These are phyloP conservation scores for Plasmopara viticola DNA, from an alignment of 352 stramenopile genomes.

Conservation along the genomic window DNA sequence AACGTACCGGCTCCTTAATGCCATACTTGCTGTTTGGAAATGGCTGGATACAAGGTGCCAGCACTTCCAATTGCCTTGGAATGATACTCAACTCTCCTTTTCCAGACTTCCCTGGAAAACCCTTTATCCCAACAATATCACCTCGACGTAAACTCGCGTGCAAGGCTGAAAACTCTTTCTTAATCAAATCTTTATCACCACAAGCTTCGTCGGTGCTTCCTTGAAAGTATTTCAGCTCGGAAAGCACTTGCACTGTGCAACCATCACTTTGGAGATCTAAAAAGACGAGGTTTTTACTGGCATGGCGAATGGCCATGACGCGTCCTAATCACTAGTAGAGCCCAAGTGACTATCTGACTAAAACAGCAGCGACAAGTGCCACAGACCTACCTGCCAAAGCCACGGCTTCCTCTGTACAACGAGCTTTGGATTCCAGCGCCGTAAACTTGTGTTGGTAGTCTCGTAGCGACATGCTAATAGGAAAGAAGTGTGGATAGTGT, in stretches of 20 bases:
- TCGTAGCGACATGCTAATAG: conserved; percentile 54
- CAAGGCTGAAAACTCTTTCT: conserved; percentile 50
- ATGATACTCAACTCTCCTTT: conserved; percentile 85
- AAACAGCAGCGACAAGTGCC: not conserved
- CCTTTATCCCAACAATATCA: conserved; percentile 73
- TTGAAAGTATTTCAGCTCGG: conserved; percentile 69
- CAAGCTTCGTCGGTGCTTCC: conserved; percentile 20
- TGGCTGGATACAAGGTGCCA: conserved; percentile 92
- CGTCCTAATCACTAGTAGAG: conserved; percentile 26
- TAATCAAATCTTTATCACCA: conserved; percentile 24
- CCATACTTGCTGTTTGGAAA: conserved; percentile 92
- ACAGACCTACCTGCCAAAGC: conserved; percentile 39
- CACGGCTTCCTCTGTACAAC: conserved; percentile 42
- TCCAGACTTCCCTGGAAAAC: conserved; percentile 74
- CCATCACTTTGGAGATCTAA: conserved; percentile 66
- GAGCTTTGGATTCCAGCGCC: conserved; percentile 46
- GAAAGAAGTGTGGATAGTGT: conserved; percentile 62
- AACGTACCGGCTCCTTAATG: conserved; percentile 80
- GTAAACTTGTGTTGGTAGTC: conserved; percentile 58
- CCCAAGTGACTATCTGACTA: conserved; percentile 1
- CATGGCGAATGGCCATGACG: conserved; percentile 66
- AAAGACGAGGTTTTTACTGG: conserved; percentile 83
- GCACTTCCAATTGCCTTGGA: conserved; percentile 80
- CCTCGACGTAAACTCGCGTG: conserved; percentile 72
- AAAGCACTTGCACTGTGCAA: conserved; percentile 64